Base-by-base conservation (phyloP, 768 basidiomycete genomes). In the Phanerochaete carnosa region DNA sequence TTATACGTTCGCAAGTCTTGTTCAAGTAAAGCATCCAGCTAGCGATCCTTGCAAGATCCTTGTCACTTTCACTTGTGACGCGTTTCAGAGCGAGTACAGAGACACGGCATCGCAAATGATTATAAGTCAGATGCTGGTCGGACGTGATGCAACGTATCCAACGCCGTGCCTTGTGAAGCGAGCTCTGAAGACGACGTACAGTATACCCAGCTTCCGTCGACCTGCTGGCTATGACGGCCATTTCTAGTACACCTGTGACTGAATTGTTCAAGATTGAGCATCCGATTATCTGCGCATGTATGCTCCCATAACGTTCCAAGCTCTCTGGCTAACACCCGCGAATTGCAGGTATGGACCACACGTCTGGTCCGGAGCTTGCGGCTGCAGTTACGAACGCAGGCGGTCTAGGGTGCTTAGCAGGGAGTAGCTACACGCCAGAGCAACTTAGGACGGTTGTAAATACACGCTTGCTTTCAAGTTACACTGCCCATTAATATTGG, bases 371-470 rank as follows among this genome's bases (percentile, higher is more conserved):
- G 19, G 93, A 95, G 72, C 85, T 95, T 23, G 94, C 94, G 16
- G 95, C 94, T 43, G 94, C 92, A 43, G 94, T 96, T 59, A 93
- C 92, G 45, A 97, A 96, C 68, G 95, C 94, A 26, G 94, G 95
- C 49, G 95, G 95, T 55, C 67, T 97, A 43, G 95, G 95, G 63
- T 93, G 96, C 56, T 92, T 98, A 62, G 95, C 95, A 39, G 95
- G 95, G 56, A 79, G 90, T 33, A 91, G 92, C 0, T 94, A 89
- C 70, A 92, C 92, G 2, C 90, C 90, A 22, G 90, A 89, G 72
- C 79, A 90, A 53, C 81, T 94, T 25, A 83, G 88, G 46, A 78
- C 83, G 66, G 92, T 93, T 80, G 92, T 91, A 37, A 7, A 19
- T 19, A 4, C 19, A 19, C 16, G 8, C 19, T 4, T 11, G 8